Base-by-base conservation (phyloP, 2,329 filamentous ascomycete genomes). In the Cercospora sojina region DNA sequence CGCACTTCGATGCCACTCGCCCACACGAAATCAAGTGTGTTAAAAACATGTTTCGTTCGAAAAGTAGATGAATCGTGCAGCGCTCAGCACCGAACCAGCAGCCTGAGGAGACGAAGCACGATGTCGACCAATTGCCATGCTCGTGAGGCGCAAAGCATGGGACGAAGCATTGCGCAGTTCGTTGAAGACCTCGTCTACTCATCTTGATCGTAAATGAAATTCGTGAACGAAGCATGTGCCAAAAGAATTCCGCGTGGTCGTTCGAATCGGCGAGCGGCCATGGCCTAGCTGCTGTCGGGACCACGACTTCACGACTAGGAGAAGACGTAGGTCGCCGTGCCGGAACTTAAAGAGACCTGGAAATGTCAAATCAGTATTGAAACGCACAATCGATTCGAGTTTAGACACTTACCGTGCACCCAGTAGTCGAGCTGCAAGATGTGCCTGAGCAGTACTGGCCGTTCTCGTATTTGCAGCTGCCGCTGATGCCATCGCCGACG, bases 391-490 rank as follows among this genome's bases (percentile, higher is more conserved):
- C 47, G 27, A 41, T 51, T 27, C 56, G 59, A 31, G 12, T 18
- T 13, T 27, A 51, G n/a, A 16, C 67, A 86, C 91, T 85, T 88
- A 95, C 92, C 59, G 92, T 96, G 87, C 92, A 96, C 67, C 92
- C 92, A 69, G 81, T 83, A 67, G 79, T 76, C 27, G 72, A 67
- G 70, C 85, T 85, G 70, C 83, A 84, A 38, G 80, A 78, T 16
- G 75, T 76, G 25, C 78, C 82, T 66, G 80, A 79, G 74, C 83
- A 85, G 82, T 89, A 95, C 68, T 82, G 73, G 64, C 90, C 89
- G 69, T 87, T 82, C 70, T 86, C 81, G 75, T 90, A 90, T 71
- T 84, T 87, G 86, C 92, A 96, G 59, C 77, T 80, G 58, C 83
- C 84, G 66, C 77, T 81, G 51, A 87, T 77, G 70, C 81, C 78